Percentiles rank a stretch among this genome's conserved stretches.
Conservation (phyloP, 345 rosid genomes). For the Boechera divaricarpa region DNA sequence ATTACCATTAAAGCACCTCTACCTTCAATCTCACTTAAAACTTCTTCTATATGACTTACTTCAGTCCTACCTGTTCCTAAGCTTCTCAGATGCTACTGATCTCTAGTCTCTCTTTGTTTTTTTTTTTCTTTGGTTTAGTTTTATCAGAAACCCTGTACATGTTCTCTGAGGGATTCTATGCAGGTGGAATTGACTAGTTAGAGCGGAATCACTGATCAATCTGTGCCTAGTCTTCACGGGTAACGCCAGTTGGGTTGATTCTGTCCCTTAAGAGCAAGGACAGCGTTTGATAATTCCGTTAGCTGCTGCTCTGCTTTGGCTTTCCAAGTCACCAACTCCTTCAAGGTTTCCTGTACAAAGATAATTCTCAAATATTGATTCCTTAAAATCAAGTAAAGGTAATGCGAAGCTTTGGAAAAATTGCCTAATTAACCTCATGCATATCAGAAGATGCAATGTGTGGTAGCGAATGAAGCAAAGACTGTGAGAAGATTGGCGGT, state of each 20-base stretch:
- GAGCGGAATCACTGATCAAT: conserved; percentile 10
- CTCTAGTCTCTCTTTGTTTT: conserved; percentile 26
- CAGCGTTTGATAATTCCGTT: conserved; percentile 59
- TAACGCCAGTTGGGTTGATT: conserved; percentile 40
- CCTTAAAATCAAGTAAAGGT: neutral
- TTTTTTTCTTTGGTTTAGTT: conserved; percentile 16
- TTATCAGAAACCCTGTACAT: conserved; percentile 45
- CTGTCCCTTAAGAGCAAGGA: conserved; percentile 58
- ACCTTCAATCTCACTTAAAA: conserved; percentile 8
- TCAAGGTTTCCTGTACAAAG: conserved; percentile 61
- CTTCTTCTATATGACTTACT: conserved; percentile 15
- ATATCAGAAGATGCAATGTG: conserved; percentile 16
- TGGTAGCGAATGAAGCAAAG: conserved; percentile 13
- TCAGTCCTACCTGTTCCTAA: conserved; percentile 41
- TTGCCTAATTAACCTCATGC: neutral
- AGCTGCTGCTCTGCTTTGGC: conserved; percentile 80
- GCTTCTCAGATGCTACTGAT: conserved; percentile 29
- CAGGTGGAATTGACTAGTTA: conserved; percentile 31
- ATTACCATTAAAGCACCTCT: conserved; percentile 14
- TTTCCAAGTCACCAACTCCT: conserved; percentile 82
- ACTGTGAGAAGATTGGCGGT: neutral
- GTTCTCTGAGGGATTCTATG: conserved; percentile 45
- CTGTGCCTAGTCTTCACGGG: conserved; percentile 33
- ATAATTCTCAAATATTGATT: neutral
- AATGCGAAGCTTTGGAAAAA: neutral